phyloP scores from a whole-genome alignment of 495 filamentous ascomycete species.

The Aspergillus biplanus region DNA sequence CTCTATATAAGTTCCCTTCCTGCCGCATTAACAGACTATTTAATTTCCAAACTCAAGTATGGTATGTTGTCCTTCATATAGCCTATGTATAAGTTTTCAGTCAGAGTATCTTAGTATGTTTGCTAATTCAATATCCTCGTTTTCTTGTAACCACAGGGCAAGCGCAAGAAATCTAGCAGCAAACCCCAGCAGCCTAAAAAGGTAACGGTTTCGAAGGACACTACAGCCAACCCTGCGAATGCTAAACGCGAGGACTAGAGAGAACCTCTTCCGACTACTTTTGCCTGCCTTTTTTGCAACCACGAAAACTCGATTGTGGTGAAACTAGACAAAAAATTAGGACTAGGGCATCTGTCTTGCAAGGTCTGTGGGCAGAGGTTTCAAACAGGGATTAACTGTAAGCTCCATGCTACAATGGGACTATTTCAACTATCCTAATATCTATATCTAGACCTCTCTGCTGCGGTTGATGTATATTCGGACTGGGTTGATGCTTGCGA shows the following conservation, averaged over 20 bases:
- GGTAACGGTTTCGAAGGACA: constrained; percentile 48
- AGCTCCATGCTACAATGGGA: constrained; percentile 30
- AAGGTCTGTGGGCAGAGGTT: constrained; percentile 93
- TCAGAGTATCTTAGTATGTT: constrained; percentile 8
- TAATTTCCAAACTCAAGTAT: constrained; percentile 12
- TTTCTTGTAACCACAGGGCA: constrained; percentile 60
- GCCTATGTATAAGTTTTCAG: not conserved
- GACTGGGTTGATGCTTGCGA: constrained; percentile 99
- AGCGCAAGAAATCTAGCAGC: constrained; percentile 91
- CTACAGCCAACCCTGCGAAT: not conserved
- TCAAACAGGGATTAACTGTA: constrained; percentile 91
- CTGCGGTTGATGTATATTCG: constrained; percentile 91
- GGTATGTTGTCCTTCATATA: constrained; percentile 12
- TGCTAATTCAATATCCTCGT: not conserved
- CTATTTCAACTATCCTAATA: constrained; percentile 1
- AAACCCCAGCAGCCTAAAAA: constrained; percentile 84
- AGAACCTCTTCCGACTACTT: constrained; percentile 83
- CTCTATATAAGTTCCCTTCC: too few species aligned
- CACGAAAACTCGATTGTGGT: constrained; percentile 89
- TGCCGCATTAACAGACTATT: too few species aligned
- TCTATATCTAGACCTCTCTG: constrained; percentile 69
- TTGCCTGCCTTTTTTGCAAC: constrained; percentile 98
- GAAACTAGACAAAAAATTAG: constrained; percentile 88
- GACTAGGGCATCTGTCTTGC: constrained; percentile 81
- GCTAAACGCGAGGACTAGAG: constrained; percentile 53